Base-by-base conservation (phyloP, 2,329 filamentous ascomycete genomes). In the Nemania sp. region DNA sequence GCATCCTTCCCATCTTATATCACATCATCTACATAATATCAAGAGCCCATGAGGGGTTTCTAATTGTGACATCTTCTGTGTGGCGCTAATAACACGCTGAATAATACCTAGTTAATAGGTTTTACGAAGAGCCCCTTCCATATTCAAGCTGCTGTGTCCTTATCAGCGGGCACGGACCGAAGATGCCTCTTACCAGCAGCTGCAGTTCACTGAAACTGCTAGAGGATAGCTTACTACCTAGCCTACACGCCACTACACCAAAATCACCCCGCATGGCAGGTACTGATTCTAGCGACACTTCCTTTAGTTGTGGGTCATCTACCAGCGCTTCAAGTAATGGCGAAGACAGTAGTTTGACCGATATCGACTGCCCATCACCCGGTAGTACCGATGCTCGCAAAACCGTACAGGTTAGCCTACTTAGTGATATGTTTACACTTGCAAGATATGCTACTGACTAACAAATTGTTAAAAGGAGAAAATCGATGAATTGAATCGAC, bases 281-380 rank as follows among this genome's bases (percentile, higher is more conserved):
- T 29, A 54, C 51, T 20, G 54, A 27, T 8, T 32, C 38, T 2
- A 41, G 49, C 11, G 5, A 11, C 38, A 18, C 45, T n/a, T 7
- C 20, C 3, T 53, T 35, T 6, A 57, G 52, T 20, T 47, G 51
- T 15, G 15, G 11, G 10, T 41, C 63, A 11, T 51, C 49, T 22
- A 11, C 35, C 29, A 61, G 43, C 18, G 45, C 38, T 1, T 53
- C 51, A 41, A 54, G 53, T 22, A 64, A 51, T n/a, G 35, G 59
- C 35, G 29, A 13, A 35, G 24, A 43, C 3, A 49, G 54, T 15
- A 51, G 32, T 22, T 45, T 3, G 24, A 51, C 35, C 18, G 24
- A 22, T 7, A 43, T 47, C 29, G 52, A 66, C 32, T 15, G 15
- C n/a, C 47, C 55, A 10, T 61, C 62, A 5, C 27, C 56, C 6